Conservation (phyloP, 2,329 filamentous ascomycete species). For the Colletotrichum liaoningense region DNA sequence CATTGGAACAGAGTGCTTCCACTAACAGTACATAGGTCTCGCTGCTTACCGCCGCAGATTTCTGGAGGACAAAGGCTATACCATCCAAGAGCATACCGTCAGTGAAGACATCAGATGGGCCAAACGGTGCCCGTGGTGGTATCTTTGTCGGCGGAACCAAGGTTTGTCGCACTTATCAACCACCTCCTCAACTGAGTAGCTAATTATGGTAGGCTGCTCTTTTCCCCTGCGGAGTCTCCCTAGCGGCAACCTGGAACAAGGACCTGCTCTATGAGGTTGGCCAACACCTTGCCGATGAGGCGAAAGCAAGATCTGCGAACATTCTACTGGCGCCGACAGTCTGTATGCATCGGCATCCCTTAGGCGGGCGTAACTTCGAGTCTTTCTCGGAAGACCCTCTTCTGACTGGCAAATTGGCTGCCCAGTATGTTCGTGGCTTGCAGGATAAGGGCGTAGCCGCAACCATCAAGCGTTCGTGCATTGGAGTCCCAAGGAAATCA, state of each 20-base stretch:
- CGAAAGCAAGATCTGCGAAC: conserved; percentile 78
- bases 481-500: not conserved
- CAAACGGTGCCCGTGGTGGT: conserved; percentile 76
- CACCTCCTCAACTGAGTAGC: not conserved
- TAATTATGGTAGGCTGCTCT: conserved; percentile 69
- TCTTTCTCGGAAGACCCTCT: conserved; percentile 87
- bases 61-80: conserved; percentile 76
- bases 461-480: conserved; percentile 76
- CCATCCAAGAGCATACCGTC: conserved; percentile 72
- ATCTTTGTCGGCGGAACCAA: conserved; percentile 76
- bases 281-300: conserved; percentile 76
- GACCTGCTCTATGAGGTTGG: conserved; percentile 77
- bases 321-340: conserved; percentile 82
- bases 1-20: not conserved
- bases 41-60: conserved; percentile 71
- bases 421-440: conserved; percentile 77
- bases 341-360: conserved; percentile 83
- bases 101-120: conserved; percentile 76
- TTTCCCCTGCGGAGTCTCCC: conserved; percentile 82
- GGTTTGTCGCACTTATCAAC: conserved; percentile 47
- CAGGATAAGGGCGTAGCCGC: conserved; percentile 81
- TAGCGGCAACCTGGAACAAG: conserved; percentile 84
- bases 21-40: conserved; percentile 57
- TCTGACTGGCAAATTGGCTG: conserved; percentile 78
- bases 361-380: conserved; percentile 89